Conservation (phyloP, 257 asterid species). For the Ballota nigra region DNA sequence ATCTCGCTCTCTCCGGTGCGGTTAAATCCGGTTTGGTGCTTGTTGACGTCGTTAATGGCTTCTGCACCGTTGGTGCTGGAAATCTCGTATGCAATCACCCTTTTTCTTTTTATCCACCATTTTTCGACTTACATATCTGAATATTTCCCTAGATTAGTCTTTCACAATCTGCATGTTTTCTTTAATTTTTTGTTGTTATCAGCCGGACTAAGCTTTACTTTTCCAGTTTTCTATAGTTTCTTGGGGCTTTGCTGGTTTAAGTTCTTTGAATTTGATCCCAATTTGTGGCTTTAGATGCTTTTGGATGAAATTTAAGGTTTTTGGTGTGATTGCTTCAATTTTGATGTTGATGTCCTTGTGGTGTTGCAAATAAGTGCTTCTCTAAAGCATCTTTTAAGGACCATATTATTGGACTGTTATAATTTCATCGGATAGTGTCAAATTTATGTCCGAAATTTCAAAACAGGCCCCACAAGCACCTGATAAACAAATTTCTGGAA, state of each 20-base stretch:
- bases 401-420: no score
- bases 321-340: not conserved
- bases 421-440: not conserved
- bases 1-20: constrained; percentile 52
- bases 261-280: not conserved
- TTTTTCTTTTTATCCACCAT: not conserved
- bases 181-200: no score
- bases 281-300: not conserved
- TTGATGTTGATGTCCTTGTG: not conserved
- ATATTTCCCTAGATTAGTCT: not conserved
- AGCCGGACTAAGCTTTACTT: not conserved
- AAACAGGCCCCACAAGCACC: constrained; percentile 79
- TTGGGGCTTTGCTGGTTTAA: not conserved
- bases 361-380: not conserved
- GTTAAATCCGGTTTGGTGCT: constrained; percentile 71
- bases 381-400: not conserved
- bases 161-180: not conserved
- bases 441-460: not conserved
- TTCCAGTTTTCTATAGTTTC: not conserved
- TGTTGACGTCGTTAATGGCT: constrained; percentile 86
- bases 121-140: not conserved
- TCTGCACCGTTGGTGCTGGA: constrained; percentile 94
- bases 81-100: constrained; percentile 61
- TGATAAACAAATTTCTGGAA: constrained; percentile 61
- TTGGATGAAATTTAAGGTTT: not conserved